phyloP scores from a whole-genome alignment of 1,284 basidiomycete genomes.

The Lentinula novae-zelandiae region DNA sequence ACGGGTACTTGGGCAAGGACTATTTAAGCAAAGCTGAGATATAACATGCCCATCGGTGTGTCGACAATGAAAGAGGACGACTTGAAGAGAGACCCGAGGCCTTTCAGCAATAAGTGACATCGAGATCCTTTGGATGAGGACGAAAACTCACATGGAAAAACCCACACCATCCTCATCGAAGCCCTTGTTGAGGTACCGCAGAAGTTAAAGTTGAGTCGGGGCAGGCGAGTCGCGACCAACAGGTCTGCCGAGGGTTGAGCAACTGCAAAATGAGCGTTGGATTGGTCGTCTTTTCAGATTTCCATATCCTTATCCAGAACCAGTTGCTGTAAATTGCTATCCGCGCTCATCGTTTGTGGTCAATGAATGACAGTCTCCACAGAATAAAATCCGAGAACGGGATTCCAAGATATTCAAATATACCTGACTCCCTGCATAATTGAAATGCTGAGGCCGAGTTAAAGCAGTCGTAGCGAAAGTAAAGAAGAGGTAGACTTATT shows the following conservation, averaged over 20 bases:
- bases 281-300: too few species aligned
- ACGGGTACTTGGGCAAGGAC: constrained; percentile 24
- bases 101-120: not conserved
- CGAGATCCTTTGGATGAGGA: not conserved
- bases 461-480: too few species aligned
- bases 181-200: not conserved
- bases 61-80: not conserved
- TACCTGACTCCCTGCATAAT: too few species aligned
- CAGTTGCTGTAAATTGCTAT: not conserved
- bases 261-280: too few species aligned
- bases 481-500: not conserved
- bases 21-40: not conserved
- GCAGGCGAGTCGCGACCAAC: not conserved
- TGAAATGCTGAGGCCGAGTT: too few species aligned
- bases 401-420: too few species aligned
- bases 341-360: not conserved
- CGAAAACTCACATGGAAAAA: not conserved
- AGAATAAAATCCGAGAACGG: too few species aligned
- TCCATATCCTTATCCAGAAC: too few species aligned
- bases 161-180: not conserved
- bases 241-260: not conserved
- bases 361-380: not conserved
- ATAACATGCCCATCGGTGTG: not conserved
- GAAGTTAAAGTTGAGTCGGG: not conserved
- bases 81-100: not conserved